phyloP scores from a whole-genome alignment of 2,329 filamentous ascomycete species.

The Botrytis sinoallii region DNA sequence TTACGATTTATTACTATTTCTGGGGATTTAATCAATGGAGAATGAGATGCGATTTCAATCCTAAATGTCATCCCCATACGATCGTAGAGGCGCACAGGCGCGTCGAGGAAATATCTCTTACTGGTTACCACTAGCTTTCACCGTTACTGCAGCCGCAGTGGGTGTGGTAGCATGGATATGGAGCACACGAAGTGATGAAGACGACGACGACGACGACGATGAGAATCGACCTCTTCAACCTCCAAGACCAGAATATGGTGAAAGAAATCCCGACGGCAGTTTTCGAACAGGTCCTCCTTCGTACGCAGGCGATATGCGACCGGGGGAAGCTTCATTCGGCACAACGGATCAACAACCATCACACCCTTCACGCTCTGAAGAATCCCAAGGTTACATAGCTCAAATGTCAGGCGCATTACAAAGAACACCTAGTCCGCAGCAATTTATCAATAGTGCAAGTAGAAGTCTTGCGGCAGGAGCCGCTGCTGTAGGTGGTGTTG shows the following conservation, averaged over 20 bases:
- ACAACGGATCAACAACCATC: slow-evolving; percentile 34
- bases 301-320: slow-evolving; percentile 41
- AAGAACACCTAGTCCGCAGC: slow-evolving; percentile 81
- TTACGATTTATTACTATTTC: slow-evolving; percentile 8
- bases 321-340: slow-evolving; percentile 44
- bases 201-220: slow-evolving; percentile 52
- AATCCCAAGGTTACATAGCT: slow-evolving; percentile 63
- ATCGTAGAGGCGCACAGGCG: slow-evolving; percentile 47
- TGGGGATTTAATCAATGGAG: slow-evolving; percentile 19
- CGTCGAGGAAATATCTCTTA: slow-evolving; percentile 67
- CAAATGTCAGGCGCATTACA: slow-evolving; percentile 79
- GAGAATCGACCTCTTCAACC: slow-evolving; percentile 45
- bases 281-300: slow-evolving; percentile 41
- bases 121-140: slow-evolving; percentile 85
- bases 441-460: slow-evolving; percentile 80
- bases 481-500: slow-evolving; percentile 75
- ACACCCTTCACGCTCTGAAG: slow-evolving; percentile 39
- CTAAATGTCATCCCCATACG: slow-evolving; percentile 64
- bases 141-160: slow-evolving; percentile 81
- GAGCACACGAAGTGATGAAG: slow-evolving; percentile 78
- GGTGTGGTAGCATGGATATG: slow-evolving; percentile 89
- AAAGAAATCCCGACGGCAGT: slow-evolving; percentile 35
- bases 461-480: slow-evolving; percentile 78
- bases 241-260: slow-evolving; percentile 43
- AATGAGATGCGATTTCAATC: slow-evolving; percentile 30